Percentiles rank a stretch among this genome's conserved stretches.
Conservation (phyloP, 2,329 filamentous ascomycete species). For the Dothistroma septosporum region DNA sequence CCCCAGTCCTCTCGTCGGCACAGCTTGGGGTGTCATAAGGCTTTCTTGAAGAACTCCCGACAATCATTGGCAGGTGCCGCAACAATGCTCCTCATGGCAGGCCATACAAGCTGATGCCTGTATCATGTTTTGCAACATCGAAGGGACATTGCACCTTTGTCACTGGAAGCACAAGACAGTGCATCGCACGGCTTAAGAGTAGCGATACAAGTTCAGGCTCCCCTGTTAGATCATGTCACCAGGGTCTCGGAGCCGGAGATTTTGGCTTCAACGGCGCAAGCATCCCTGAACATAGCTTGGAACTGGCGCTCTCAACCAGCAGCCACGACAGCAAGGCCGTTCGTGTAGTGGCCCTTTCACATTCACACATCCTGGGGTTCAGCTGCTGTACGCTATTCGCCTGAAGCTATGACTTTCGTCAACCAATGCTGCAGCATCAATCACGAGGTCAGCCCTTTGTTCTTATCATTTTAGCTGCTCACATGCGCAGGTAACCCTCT, state of each 20-base stretch:
- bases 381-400: not conserved
- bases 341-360: slow-evolving; percentile 1
- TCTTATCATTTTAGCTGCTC: not conserved
- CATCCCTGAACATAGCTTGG: slow-evolving; percentile 2
- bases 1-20: not conserved
- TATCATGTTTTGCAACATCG: not conserved
- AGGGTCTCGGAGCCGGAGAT: slow-evolving; percentile 1
- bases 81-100: not conserved
- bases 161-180: not conserved
- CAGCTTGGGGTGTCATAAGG: not conserved
- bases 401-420: not conserved
- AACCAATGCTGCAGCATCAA: not conserved
- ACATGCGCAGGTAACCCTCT: not conserved
- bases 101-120: not conserved
- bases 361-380: slow-evolving; percentile 5
- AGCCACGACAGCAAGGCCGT: not conserved
- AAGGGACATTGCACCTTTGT: not conserved
- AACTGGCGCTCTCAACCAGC: slow-evolving; percentile 6
- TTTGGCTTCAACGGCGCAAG: not conserved
- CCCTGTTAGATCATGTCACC: not conserved
- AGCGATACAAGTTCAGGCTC: not conserved
- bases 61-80: not conserved
- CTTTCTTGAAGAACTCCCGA: not conserved
- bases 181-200: not conserved
- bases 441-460: not conserved